Evolutionary conservation across 257 asterid genomes (phyloP).

Genomic region (Jasminum sambac): DNA sequence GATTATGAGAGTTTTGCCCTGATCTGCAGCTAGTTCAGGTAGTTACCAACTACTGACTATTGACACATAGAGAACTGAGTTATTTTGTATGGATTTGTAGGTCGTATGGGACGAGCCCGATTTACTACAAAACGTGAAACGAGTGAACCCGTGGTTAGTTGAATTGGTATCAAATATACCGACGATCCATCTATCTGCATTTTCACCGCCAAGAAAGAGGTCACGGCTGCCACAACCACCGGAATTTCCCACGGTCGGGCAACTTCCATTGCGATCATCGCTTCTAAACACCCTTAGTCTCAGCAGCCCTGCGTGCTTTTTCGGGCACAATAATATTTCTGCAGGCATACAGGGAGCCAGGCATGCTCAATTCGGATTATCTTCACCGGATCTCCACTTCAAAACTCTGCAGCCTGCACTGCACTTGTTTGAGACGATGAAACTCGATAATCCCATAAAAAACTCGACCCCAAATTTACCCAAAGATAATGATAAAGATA

Average conservation of each 20-base stretch:
- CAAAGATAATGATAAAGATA: slow-evolving; percentile 20
- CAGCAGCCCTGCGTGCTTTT: slow-evolving; percentile 68
- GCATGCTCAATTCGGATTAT: slow-evolving; percentile 58
- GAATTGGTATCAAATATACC: slow-evolving; percentile 65
- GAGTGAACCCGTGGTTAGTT: slow-evolving; percentile 81
- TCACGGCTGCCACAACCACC: slow-evolving; percentile 54
- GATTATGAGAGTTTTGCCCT: too few species aligned
- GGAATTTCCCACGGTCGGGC: slow-evolving; percentile 48
- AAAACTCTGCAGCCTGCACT: slow-evolving; percentile 51
- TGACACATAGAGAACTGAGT: too few species aligned
- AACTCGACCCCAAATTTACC: slow-evolving; percentile 26
- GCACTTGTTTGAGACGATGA: slow-evolving; percentile 48
- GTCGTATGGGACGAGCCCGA: slow-evolving; percentile 88
- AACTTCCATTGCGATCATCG: slow-evolving; percentile 32
- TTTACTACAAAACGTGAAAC: slow-evolving; percentile 70
- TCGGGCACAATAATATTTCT: slow-evolving; percentile 51
- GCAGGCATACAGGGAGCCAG: slow-evolving; percentile 98
- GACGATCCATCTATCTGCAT: slow-evolving; percentile 47
- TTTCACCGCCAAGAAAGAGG: slow-evolving; percentile 74
- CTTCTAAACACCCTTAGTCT: slow-evolving; percentile 60
- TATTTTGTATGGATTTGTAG: slow-evolving; percentile 28
- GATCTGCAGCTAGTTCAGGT: too few species aligned
- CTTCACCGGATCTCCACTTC: slow-evolving; percentile 46
- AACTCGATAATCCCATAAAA: slow-evolving; percentile 29
- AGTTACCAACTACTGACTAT: too few species aligned